These are phyloP conservation scores for Chaetothyriales sp. DNA, from an alignment of 2,329 filamentous ascomycete species.

Conservation along the genomic window DNA sequence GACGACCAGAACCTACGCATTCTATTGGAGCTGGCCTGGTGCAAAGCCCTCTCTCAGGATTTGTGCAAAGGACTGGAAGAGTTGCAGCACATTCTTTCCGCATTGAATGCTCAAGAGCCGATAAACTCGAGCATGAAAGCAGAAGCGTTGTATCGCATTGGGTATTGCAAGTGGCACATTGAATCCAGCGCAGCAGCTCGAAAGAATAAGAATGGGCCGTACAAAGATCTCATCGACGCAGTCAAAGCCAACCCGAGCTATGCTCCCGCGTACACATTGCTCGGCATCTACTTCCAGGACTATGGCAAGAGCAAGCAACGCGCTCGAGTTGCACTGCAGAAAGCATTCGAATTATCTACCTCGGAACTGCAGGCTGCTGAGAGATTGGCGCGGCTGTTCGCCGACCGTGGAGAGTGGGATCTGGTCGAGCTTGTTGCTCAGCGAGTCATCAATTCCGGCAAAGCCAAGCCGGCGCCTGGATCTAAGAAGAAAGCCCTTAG, in stretches of 20 bases:
- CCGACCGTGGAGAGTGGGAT: conserved; percentile 87
- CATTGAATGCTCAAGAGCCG: conserved; percentile 48
- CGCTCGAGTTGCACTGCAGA: conserved; percentile 86
- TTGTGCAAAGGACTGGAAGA: conserved; percentile 53
- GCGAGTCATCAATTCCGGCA: conserved; percentile 86
- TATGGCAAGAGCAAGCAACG: conserved; percentile 78
- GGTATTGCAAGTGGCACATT: conserved; percentile 73
- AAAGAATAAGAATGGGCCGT: conserved; percentile 69
- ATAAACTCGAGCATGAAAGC: conserved; percentile 60
- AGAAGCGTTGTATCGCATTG: conserved; percentile 74
- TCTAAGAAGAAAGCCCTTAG: conserved; percentile 87
- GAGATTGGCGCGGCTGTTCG: conserved; percentile 70
- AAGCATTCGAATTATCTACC: conserved; percentile 83
- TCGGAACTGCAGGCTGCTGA: conserved; percentile 80
- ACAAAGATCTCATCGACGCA: conserved; percentile 67
- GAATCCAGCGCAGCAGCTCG: conserved; percentile 61
- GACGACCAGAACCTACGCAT: conserved; percentile 66
- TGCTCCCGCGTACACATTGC: conserved; percentile 78
- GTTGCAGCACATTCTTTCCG: conserved; percentile 54
- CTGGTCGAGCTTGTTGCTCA: conserved; percentile 85
- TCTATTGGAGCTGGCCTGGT: conserved; percentile 81
- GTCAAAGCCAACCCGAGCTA: conserved; percentile 78
- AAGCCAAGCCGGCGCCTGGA: conserved; percentile 75
- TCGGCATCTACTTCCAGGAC: conserved; percentile 83
- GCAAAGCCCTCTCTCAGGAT: conserved; percentile 69